Evolutionary conservation across 2,329 filamentous ascomycete genomes (phyloP), one percentile per base, ranked within the genome.

Genomic region (Fusarium camptoceras): DNA sequence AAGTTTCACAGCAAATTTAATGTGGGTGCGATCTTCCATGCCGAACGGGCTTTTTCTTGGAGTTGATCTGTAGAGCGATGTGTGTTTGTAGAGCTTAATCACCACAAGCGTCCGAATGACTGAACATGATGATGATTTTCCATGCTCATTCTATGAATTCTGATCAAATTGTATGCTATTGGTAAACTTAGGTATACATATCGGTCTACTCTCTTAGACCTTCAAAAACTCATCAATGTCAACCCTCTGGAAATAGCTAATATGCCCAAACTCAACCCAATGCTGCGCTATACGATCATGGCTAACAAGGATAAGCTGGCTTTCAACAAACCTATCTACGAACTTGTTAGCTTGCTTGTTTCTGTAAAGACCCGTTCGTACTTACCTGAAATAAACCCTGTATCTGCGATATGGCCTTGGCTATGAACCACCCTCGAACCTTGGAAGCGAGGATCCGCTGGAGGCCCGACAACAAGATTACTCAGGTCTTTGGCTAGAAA

Each of bases 401-500:
- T 84, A 2, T 85, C 85, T 3, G 94, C 94, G 70, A 97, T 88
- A 79, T 97, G 94, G 0, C 94, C 94, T 59, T 84, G 85, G 75
- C 91, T 92, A 68, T 83, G 87, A 1, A 97, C 93, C 0, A 95
- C 87, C 51, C 92, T 85, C 2, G 90, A 90, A 0, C 92, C 93
- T n/a, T 81, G 79, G 78, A 97, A 97, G 3, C 88, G 87, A 1
- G 86, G 81, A 62, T 94, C 91, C 2, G 87, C 82, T 1, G 90
- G 88, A 2, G 63, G 61, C 11, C 89, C 82, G 0, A 89, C 83
- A 1, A 95, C 80, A 24, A 91, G 84, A 0, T 93, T 93, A 1
- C 92, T 91, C 37, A 98, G 88, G 72, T 98, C 94, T 8, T 93
- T 88, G 0, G 90, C 91, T 6, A 93, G 85, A 77, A 97, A 98